Evolutionary conservation across 2,329 filamentous ascomycete species (phyloP), one percentile per base, ranked within the genome.

Genomic region (Akanthomyces uredinophilus): DNA sequence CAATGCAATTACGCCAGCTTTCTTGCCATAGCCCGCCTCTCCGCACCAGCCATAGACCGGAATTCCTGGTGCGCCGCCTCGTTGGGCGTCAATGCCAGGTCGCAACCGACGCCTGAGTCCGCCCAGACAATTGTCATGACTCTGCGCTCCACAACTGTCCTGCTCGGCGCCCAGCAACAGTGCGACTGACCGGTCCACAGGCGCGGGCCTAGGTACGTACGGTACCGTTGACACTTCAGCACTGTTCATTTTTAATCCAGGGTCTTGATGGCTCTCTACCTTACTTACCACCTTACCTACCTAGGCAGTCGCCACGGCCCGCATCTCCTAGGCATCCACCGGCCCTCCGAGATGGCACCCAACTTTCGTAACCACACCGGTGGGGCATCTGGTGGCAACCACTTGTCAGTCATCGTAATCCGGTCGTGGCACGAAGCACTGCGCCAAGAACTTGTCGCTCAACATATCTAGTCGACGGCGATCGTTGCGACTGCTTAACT

Each of bases 71-170:
- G 32, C 53, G 55, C 55, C n/a, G 56, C 46, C 56, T 59, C 35
- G 56, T 59, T 59, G 56, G 56, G 56, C 56, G 32, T 51, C 56
- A 59, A 59, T 8, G 20, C 56, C 18, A 59, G 56, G 56, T 59
- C 29, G 35, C 56, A 51, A 59, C 56, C 24, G 18, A 46, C 46
- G 56, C 56, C 56, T 43, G 44, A 59, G 41, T 46, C 56, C 35
- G 53, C 53, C 18, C 37, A 29, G 37, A 18, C 53, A 18, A 22
- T 16, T 8, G 49, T 22, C 39, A 11, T 27, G 39, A 32, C 22
- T 24, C 39, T 46, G 18, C 24, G 2, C 18, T 14, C 6, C 46
- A 14, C 46, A 24, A 24, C 22, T 8, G 20, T 16, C 14, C 22
- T 49, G 46, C 20, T 6, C 22, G 7, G 14, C 14, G 18, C 46